Evolutionary conservation across 805 yeast genomes (phyloP).

Genomic region (Starmerella tilneyi): DNA sequence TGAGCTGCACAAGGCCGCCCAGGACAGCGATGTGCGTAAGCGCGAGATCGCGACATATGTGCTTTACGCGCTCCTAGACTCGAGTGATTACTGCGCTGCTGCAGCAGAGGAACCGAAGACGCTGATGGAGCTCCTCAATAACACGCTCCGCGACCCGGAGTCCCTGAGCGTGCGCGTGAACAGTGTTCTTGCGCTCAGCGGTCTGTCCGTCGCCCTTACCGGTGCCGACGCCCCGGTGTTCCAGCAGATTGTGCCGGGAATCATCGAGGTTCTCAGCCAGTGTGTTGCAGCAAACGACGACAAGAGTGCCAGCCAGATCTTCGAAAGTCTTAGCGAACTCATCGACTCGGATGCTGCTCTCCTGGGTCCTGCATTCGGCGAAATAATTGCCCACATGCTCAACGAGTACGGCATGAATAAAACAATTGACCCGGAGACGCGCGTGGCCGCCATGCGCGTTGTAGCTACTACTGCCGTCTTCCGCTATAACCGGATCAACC

Average conservation of each 20-base stretch:
- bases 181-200: slow-evolving; percentile 71
- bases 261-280: slow-evolving; percentile 71
- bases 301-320: slow-evolving; percentile 60
- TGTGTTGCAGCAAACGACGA: slow-evolving; percentile 62
- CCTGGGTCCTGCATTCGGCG: slow-evolving; percentile 62
- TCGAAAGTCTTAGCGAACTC: slow-evolving; percentile 75
- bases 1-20: slow-evolving; percentile 56
- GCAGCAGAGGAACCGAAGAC: slow-evolving; percentile 38
- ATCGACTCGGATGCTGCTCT: slow-evolving; percentile 65
- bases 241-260: slow-evolving; percentile 58
- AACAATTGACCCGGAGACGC: slow-evolving; percentile 61
- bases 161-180: slow-evolving; percentile 70
- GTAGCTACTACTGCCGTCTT: slow-evolving; percentile 66
- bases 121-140: slow-evolving; percentile 59
- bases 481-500: slow-evolving; percentile 69
- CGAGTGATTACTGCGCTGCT: slow-evolving; percentile 22
- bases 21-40: slow-evolving; percentile 43
- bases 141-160: slow-evolving; percentile 49
- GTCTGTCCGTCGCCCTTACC: slow-evolving; percentile 51
- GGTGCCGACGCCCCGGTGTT: slow-evolving; percentile 40
- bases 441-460: slow-evolving; percentile 76
- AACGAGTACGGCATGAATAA: slow-evolving; percentile 57
- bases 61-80: slow-evolving; percentile 64
- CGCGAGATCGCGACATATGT: slow-evolving; percentile 80
- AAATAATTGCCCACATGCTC: slow-evolving; percentile 59